Percentiles rank a stretch among this genome's conserved stretches.
Evolutionary conservation across 2,329 filamentous ascomycete species (phyloP).

Genomic region (Alternaria infectoria): DNA sequence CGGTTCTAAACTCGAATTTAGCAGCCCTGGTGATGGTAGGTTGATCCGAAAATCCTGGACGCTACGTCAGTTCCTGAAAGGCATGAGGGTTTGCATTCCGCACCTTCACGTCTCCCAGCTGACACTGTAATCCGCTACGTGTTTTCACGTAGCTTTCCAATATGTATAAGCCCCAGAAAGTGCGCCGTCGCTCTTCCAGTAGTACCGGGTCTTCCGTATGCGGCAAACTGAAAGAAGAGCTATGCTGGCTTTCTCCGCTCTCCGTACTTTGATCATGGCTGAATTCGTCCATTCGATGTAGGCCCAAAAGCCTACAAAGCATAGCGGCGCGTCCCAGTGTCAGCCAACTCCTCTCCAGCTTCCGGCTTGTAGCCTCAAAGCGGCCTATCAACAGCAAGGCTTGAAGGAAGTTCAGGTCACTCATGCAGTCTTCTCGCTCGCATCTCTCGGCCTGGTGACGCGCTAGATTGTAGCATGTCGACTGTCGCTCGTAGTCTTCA

Average conservation of each 20-base stretch:
- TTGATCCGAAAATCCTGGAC: not conserved
- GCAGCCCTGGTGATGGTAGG: not conserved
- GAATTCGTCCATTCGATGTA: not conserved
- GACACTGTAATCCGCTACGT: not conserved
- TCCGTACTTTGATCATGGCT: not conserved
- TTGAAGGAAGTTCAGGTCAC: not conserved
- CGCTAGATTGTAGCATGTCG: not conserved
- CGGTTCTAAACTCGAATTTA: not conserved
- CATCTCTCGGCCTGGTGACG: not conserved
- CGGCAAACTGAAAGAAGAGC: not conserved
- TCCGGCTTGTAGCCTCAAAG: not conserved
- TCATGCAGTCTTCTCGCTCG: not conserved
- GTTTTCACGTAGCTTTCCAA: conserved; percentile 3
- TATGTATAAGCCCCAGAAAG: conserved; percentile 5
- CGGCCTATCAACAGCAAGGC: not conserved
- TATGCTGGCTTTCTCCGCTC: not conserved
- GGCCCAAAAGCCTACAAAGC: not conserved
- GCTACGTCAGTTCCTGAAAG: not conserved
- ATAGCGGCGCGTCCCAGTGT: not conserved
- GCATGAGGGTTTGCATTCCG: not conserved
- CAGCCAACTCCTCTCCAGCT: conserved; percentile 2
- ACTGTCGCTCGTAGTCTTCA: not conserved
- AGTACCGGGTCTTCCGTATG: not conserved
- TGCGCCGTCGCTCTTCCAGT: conserved; percentile 1
- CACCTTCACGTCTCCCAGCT: not conserved